phyloP scores from a whole-genome alignment of 345 rosid species.

The Cardamine chenopodiifolia region DNA sequence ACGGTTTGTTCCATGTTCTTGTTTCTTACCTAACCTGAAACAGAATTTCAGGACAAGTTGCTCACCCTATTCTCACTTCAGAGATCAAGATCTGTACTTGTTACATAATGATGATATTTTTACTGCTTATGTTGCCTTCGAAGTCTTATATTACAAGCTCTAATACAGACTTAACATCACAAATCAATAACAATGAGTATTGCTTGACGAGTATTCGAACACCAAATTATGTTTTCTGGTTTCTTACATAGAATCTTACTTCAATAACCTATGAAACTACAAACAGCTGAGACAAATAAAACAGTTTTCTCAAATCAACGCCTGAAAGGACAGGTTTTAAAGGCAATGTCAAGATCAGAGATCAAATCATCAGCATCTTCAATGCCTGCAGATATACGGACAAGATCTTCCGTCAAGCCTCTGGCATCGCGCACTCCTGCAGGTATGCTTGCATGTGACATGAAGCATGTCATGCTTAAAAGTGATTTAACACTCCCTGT shows the following conservation, averaged over 20 bases:
- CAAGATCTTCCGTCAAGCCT: slow-evolving; percentile 88
- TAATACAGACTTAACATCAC: background rate
- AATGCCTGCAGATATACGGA: slow-evolving; percentile 87
- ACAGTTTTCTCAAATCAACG: background rate
- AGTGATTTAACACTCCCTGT: slow-evolving; percentile 95
- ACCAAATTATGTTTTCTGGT: slow-evolving; percentile 23
- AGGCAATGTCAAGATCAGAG: slow-evolving; percentile 75
- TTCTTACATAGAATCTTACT: slow-evolving; percentile 17
- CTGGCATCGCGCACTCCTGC: slow-evolving; percentile 79
- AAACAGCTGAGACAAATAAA: background rate
- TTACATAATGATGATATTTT: background rate
- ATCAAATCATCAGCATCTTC: slow-evolving; percentile 92
- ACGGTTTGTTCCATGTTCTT: slow-evolving; percentile 37
- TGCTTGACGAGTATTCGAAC: slow-evolving; percentile 1
- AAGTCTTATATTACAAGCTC: background rate
- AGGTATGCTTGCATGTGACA: slow-evolving; percentile 98
- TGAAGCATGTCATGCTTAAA: slow-evolving; percentile 97
- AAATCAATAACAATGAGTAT: slow-evolving; percentile 2
- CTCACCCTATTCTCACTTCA: background rate
- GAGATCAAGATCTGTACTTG: slow-evolving; percentile 3
- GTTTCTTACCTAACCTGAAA: slow-evolving; percentile 38
- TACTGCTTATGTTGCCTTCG: slow-evolving; percentile 7
- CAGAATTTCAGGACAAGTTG: slow-evolving; percentile 33
- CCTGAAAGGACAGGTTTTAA: slow-evolving; percentile 62
- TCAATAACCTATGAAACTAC: slow-evolving; percentile 18